Evolutionary conservation across 495 filamentous ascomycete genomes (phyloP).

Genomic region (Aspergillus nanangensis): DNA sequence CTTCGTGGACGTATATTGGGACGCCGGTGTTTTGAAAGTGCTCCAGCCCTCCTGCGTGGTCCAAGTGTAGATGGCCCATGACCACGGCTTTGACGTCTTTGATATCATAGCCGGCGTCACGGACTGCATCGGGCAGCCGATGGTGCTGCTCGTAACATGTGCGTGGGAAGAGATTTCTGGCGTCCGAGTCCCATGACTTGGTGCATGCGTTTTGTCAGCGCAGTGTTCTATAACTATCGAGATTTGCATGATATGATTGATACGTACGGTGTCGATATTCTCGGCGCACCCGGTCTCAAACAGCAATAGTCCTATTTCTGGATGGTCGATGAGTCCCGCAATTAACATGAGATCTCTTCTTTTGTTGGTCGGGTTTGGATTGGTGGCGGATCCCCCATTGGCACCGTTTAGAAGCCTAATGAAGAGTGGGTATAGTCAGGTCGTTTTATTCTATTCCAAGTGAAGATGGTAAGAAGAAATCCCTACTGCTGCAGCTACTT

Average conservation of each 20-base stretch:
- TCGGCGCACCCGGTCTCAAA: conserved; percentile 49
- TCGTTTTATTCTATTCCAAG: no score
- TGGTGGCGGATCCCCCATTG: conserved; percentile 21
- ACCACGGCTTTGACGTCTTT: conserved; percentile 50
- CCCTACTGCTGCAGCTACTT: no score
- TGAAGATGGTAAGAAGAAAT: no score
- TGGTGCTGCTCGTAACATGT: conserved; percentile 34
- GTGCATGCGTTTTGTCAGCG: background rate
- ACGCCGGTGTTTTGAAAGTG: conserved; percentile 44
- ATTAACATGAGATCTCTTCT: conserved; percentile 40
- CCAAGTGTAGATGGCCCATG: conserved; percentile 50
- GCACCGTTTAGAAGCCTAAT: conserved; percentile 25
- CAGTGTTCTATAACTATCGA: no score
- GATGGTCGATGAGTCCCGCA: conserved; percentile 46
- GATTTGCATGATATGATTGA: no score
- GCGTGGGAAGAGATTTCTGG: conserved; percentile 45
- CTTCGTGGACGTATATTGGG: conserved; percentile 49
- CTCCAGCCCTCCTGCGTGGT: conserved; percentile 52
- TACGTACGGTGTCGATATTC: conserved; percentile 36
- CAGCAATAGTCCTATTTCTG: conserved; percentile 44
- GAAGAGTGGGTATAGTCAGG: no score
- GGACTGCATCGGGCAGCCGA: conserved; percentile 41
- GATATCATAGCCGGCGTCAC: conserved; percentile 42
- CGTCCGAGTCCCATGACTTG: conserved; percentile 32
- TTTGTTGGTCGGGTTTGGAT: conserved; percentile 25